A percentile compares a stretch with the other conserved stretches of the same genome.
Evolutionary conservation across 1,284 basidiomycete species (phyloP).

Genomic region (Peniophora sp.): DNA sequence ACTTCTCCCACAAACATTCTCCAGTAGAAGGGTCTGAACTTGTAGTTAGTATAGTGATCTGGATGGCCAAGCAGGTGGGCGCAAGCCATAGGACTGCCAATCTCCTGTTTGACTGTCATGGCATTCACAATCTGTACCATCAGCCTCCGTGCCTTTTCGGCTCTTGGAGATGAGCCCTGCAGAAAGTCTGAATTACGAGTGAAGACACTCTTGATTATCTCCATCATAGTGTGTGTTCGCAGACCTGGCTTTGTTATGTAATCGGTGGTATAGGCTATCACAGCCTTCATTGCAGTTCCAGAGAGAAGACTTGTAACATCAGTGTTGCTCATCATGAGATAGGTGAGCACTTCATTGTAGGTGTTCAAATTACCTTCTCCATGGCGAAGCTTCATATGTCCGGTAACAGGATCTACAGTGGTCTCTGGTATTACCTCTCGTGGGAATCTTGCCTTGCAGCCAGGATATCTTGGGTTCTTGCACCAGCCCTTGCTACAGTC

Average conservation of each 20-base stretch:
- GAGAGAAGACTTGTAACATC: slow-evolving; percentile 27
- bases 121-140: background rate
- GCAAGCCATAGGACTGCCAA: slow-evolving; percentile 23
- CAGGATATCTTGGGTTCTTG: slow-evolving; percentile 3
- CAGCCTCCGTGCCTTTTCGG: background rate
- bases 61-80: slow-evolving; percentile 21
- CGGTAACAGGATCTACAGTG: slow-evolving; percentile 17
- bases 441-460: slow-evolving; percentile 25
- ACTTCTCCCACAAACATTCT: slow-evolving; percentile 13
- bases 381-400: slow-evolving; percentile 11
- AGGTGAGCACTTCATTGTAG: slow-evolving; percentile 20
- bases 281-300: slow-evolving; percentile 28
- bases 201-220: slow-evolving; percentile 21
- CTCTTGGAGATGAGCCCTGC: background rate
- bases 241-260: slow-evolving; percentile 29
- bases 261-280: slow-evolving; percentile 29
- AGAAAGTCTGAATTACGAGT: slow-evolving; percentile 15
- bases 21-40: slow-evolving; percentile 21
- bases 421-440: slow-evolving; percentile 12
- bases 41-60: slow-evolving; percentile 23
- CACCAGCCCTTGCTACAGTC: slow-evolving; percentile 4
- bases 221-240: slow-evolving; percentile 27
- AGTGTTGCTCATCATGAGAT: slow-evolving; percentile 25
- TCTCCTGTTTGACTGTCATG: slow-evolving; percentile 19
- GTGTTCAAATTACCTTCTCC: slow-evolving; percentile 22